Evolutionary conservation across 805 yeast genomes (phyloP).

Genomic region (Zygosaccharomyces lentus): DNA sequence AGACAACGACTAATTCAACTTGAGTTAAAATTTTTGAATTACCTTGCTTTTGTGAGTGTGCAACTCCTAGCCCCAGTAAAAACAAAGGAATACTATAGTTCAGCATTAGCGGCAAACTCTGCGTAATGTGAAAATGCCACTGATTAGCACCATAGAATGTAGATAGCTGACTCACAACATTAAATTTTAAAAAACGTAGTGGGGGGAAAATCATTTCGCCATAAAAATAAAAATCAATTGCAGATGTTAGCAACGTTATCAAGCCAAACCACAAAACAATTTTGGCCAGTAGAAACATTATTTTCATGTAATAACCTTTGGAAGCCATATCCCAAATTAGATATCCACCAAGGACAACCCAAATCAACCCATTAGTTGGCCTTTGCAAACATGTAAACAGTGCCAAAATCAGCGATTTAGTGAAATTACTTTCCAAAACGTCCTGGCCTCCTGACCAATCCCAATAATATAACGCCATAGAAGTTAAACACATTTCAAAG

Average conservation of each 20-base stretch:
- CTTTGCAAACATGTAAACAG: constrained; percentile 64
- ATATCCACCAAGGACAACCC: constrained; percentile 59
- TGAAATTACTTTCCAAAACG: constrained; percentile 22
- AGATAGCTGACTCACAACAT: constrained; percentile 66
- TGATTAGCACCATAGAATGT: constrained; percentile 82
- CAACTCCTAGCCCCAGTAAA: constrained; percentile 39
- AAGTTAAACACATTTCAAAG: constrained; percentile 68
- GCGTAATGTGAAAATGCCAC: constrained; percentile 77
- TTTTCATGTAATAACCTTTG: constrained; percentile 9
- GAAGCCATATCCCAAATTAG: constrained; percentile 20
- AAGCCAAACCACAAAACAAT: constrained; percentile 19
- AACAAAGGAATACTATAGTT: constrained; percentile 64
- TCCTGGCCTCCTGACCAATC: constrained; percentile 45
- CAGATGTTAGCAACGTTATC: constrained; percentile 38
- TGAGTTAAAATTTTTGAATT: constrained; percentile 10
- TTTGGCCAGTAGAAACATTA: constrained; percentile 19
- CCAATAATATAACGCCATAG: constrained; percentile 66
- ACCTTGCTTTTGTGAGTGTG: constrained; percentile 13
- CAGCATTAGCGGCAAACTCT: constrained; percentile 75
- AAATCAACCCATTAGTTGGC: constrained; percentile 78
- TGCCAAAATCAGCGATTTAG: constrained; percentile 47
- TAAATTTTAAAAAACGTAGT: constrained; percentile 68
- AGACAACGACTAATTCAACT: constrained; percentile 34
- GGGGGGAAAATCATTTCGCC: constrained; percentile 55
- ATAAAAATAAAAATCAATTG: constrained; percentile 60